Conservation (phyloP, 805 yeast species). For the Lipomyces chichibuensis region DNA sequence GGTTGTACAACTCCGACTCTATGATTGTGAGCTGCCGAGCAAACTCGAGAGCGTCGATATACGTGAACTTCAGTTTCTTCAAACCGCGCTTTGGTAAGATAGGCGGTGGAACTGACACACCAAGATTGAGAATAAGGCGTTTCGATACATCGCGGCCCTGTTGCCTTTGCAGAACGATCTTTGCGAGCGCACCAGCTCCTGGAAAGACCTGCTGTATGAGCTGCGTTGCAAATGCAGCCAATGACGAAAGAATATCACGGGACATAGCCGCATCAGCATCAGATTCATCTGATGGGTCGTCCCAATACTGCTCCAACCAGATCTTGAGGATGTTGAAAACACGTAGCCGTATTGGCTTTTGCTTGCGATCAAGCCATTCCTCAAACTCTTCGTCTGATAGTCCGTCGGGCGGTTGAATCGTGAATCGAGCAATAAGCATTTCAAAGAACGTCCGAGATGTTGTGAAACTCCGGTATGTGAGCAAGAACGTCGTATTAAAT, state of each 20-base stretch:
- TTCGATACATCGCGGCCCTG: conserved; percentile 20
- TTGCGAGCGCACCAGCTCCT: conserved; percentile 41
- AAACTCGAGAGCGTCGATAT: conserved; percentile 70
- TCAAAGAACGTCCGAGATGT: conserved; percentile 64
- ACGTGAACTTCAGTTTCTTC: conserved; percentile 50
- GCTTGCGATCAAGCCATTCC: conserved; percentile 71
- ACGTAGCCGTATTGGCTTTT: conserved; percentile 64
- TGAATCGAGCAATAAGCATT: conserved; percentile 64
- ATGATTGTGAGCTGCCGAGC: conserved; percentile 82
- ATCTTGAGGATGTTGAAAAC: conserved; percentile 67
- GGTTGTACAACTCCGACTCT: conserved; percentile 67
- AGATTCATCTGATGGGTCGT: conserved; percentile 53
- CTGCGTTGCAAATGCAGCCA: conserved; percentile 20
- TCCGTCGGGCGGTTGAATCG: conserved; percentile 82
- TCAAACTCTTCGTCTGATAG: conserved; percentile 78
- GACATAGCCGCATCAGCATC: conserved; percentile 17
- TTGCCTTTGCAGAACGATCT: conserved; percentile 46
- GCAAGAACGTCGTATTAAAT: conserved; percentile 69
- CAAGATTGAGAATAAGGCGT: conserved; percentile 15
- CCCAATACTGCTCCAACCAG: conserved; percentile 72
- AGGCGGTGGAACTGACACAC: conserved; percentile 38
- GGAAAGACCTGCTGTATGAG: conserved; percentile 30
- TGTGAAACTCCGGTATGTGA: conserved; percentile 78
- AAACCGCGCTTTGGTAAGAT: conserved; percentile 38
- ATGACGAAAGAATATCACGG: conserved; percentile 17